Conservation (phyloP, 306 rosid species). For the Sophora flavescens region DNA sequence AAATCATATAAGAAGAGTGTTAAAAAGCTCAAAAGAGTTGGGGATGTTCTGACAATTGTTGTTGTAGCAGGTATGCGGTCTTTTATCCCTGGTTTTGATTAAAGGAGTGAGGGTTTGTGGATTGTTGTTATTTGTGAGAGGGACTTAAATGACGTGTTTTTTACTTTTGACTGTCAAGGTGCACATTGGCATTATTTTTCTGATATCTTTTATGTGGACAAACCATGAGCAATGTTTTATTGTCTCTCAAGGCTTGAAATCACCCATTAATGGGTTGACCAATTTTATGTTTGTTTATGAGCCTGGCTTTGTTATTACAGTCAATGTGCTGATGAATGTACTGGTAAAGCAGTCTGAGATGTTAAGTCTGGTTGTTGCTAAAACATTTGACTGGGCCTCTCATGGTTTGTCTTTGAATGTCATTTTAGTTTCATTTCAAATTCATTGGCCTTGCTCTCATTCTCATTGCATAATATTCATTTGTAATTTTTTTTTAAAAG, state of each 20-base stretch:
- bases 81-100: conserved; percentile 34
- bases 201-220: conserved; percentile 24
- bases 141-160: conserved; percentile 23
- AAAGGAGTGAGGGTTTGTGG: neutral
- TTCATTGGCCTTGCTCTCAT: conserved; percentile 11
- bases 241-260: conserved; percentile 26
- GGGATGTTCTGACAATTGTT: conserved; percentile 73
- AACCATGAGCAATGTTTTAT: conserved; percentile 4
- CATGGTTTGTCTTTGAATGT: neutral
- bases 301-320: neutral
- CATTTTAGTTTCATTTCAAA: conserved; percentile 21
- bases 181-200: conserved; percentile 4
- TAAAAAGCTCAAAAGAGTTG: conserved; percentile 60
- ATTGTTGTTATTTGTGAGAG: conserved; percentile 27
- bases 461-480: conserved; percentile 16
- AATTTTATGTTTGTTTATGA: conserved; percentile 16
- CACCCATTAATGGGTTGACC: conserved; percentile 3
- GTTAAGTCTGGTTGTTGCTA: neutral
- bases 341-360: conserved; percentile 11
- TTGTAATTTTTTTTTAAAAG: neutral
- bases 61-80: conserved; percentile 66
- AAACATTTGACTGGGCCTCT: conserved; percentile 8
- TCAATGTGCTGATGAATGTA: neutral
- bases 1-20: conserved; percentile 84
- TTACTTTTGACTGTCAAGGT: neutral